Base-by-base conservation (phyloP, 2,329 filamentous ascomycete species). In the Fusarium transvaalense region DNA sequence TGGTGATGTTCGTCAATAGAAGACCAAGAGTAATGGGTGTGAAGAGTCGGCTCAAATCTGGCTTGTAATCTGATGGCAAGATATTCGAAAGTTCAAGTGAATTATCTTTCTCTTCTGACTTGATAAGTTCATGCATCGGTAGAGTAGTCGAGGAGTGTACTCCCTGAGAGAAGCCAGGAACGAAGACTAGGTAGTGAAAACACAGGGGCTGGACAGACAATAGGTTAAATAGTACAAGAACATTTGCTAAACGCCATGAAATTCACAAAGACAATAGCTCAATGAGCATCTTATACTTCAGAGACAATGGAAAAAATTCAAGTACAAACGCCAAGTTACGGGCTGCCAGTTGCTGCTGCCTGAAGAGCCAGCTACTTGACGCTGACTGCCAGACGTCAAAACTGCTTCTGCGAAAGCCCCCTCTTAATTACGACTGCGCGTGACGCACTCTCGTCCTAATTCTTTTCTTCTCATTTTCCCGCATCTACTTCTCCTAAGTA, bases 341-440 rank as follows among this genome's bases (percentile, higher is more conserved):
- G 34, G 21, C 41, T 54, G 21, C 39, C 39, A 67, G 34, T 46
- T 53, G 38, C 50, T 57, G 34, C 47, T 68, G 67, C 67, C 67
- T 64, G 32, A 46, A n/a, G 39, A 58, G 51, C 48, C 59, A 71
- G 64, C 32, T 65, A 47, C 45, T 57, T 65, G 58, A 64, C 66
- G 64, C 31, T 64, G 54, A 12, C 47, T 34, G 58, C 67, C 71
- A 72, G 57, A 37, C 47, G 41, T 46, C 43, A 19, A 27, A 61
- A 48, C 41, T 41, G 34, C 23, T 35, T 25, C 9, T n/a, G 25
- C 52, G 38, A 57, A 51, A 27, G 47, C 10, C 27, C 23, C 13
- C 47, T 53, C 31, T 31, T 17, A 23, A 31, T 29, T 29, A 21
- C 43, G 29, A 25, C 48, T 21, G 47, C 50, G 51, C 61, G 51